phyloP scores from a whole-genome alignment of 129 eudicot genomes.

The sunflower (Helianthus annuus) region DNA sequence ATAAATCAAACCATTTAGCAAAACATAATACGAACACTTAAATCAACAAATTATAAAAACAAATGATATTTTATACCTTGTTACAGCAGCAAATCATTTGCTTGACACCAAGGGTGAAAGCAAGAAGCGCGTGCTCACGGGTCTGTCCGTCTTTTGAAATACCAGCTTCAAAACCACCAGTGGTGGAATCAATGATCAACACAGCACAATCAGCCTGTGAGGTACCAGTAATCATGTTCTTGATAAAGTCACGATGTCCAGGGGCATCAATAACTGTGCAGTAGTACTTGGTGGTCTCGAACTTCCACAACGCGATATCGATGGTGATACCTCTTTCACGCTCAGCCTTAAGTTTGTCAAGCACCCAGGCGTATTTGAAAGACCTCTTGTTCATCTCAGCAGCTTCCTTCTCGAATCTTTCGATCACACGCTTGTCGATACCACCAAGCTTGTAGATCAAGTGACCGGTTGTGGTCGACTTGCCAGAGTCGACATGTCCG shows the following conservation, averaged over 20 bases:
- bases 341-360: conserved; percentile 67
- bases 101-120: conserved; percentile 65
- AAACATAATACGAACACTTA: neutral
- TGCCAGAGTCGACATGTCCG: conserved; percentile 66
- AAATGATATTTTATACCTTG: conserved; percentile 24
- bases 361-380: conserved; percentile 65
- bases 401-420: conserved; percentile 61
- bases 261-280: conserved; percentile 61
- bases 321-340: conserved; percentile 73
- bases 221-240: conserved; percentile 69
- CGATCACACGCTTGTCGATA: conserved; percentile 61
- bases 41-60: neutral
- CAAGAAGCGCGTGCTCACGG: conserved; percentile 64
- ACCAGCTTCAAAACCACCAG: conserved; percentile 67
- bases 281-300: conserved; percentile 67
- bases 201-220: conserved; percentile 65
- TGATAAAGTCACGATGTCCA: conserved; percentile 57
- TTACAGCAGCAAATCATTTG: conserved; percentile 58
- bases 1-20: neutral
- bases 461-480: conserved; percentile 66
- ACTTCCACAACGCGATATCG: conserved; percentile 62
- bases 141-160: conserved; percentile 61
- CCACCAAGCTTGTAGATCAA: conserved; percentile 68
- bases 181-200: conserved; percentile 59
- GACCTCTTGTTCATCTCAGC: conserved; percentile 70